Evolutionary conservation across 352 stramenopile genomes (phyloP), one percentile per base, ranked within the genome.

Genomic region (Phytophthora megakarya): DNA sequence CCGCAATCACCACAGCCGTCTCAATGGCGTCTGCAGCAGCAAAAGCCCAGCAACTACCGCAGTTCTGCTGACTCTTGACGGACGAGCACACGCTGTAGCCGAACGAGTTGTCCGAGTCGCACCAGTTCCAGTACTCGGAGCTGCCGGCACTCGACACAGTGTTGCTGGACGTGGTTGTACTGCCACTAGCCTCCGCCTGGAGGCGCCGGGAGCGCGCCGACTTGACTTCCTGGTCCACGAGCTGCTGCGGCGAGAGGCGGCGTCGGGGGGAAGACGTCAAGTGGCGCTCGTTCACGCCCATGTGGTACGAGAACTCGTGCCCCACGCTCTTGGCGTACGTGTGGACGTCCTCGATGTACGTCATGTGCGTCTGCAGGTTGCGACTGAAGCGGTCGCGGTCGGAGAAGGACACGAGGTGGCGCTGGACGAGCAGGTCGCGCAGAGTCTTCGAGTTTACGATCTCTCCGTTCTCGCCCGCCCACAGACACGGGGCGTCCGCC

Each of bases 51-150:
- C 84, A 93, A 58, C 79, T 90, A n/a, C 84, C 84, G 52, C 84
- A 93, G 47, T 88, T 89, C 35, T 88, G 70, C 61, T 93, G 84
- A 50, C 84, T 92, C 68, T 93, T 93, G n/a, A 92, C 78, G 9
- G 72, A 75, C 33, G 82, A 80, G 54, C 84, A 93, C 33, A 93
- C 80, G 52, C 68, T 90, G 54, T 76, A 78, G 33, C 62, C 70
- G 42, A 87, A 71, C 7, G 84, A 77, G 66, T 93, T 93, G 45
- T 82, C 61, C 18, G 62, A 78, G 22, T 72, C 80, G 68, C 84
- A 93, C 84, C 84, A 93, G 51, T 93, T 90, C 56, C 89, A 76
- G 22, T 78, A 67, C 25, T 75, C 51, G 26, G 55, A 66, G 39
- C 47, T 62, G 13, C 30, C 54, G 10, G 69, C 52, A 33, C 57